phyloP scores from a whole-genome alignment of 257 asterid genomes.

The Catharanthus roseus region DNA sequence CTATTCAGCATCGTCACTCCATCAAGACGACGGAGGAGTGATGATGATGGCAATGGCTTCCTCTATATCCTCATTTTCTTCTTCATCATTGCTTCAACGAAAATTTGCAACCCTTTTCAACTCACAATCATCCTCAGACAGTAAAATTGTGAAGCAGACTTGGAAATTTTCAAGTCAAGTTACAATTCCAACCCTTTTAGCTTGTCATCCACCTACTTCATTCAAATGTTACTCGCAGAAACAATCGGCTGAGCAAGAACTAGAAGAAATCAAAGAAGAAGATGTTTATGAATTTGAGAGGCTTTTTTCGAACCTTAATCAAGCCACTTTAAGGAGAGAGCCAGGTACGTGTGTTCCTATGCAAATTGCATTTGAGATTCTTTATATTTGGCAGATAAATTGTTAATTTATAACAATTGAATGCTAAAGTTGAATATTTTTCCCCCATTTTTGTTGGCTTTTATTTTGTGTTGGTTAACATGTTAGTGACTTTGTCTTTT shows the following conservation, averaged over 20 bases:
- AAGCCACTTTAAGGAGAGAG: conserved; percentile 69
- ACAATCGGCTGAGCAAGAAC: conserved; percentile 28
- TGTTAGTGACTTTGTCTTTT: conserved; percentile 6
- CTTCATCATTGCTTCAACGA: conserved; percentile 19
- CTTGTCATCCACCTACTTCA: conserved; percentile 17
- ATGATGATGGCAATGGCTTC: conserved; percentile 25
- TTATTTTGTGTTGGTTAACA: background rate
- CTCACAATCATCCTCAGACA: background rate
- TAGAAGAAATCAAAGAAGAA: conserved; percentile 31
- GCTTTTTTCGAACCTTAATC: conserved; percentile 83
- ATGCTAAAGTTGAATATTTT: background rate
- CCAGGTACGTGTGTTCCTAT: conserved; percentile 45
- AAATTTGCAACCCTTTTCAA: conserved; percentile 15
- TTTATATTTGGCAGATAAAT: background rate
- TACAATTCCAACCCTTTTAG: conserved; percentile 2
- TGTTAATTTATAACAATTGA: background rate
- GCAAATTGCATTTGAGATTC: background rate
- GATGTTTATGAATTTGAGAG: conserved; percentile 54
- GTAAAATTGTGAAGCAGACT: background rate
- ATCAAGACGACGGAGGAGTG: background rate
- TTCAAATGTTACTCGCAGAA: conserved; percentile 47
- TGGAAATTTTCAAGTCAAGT: conserved; percentile 7
- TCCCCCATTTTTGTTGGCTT: background rate
- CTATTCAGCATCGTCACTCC: background rate
- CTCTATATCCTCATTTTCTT: conserved; percentile 34